A percentile compares a stretch with the other conserved stretches of the same genome.
These are phyloP conservation scores for Hemisphaericaspora xylofermentans DNA, from an alignment of 1,139 yeast genomes.

Conservation along the genomic window DNA sequence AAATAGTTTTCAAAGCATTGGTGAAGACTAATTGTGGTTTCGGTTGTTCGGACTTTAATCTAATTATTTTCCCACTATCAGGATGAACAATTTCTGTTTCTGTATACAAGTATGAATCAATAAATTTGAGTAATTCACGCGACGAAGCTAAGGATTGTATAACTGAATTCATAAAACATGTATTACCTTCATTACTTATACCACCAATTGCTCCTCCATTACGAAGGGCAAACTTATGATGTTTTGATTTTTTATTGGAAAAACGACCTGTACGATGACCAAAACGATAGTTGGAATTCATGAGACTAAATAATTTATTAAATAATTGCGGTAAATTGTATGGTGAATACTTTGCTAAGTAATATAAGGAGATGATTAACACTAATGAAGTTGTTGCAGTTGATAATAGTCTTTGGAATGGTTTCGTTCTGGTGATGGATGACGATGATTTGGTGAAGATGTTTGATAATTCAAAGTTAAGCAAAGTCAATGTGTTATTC, in stretches of 20 bases:
- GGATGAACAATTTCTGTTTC: conserved; percentile 23
- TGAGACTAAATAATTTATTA: conserved; percentile 13
- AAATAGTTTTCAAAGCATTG: conserved; percentile 46
- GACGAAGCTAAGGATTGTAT: conserved; percentile 82
- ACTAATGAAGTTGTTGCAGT: conserved; percentile 9
- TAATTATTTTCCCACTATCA: conserved; percentile 22
- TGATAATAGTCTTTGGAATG: conserved; percentile 6
- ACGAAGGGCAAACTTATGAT: conserved; percentile 39
- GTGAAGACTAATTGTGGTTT: conserved; percentile 48
- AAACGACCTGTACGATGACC: conserved; percentile 13
- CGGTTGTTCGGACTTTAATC: conserved; percentile 23
- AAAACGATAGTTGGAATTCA: conserved; percentile 17
- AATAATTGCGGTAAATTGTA: conserved; percentile 15
- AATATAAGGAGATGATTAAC: conserved; percentile 8
- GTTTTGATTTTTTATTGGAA: conserved; percentile 21
- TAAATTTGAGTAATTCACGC: conserved; percentile 54
- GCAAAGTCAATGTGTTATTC: neutral
- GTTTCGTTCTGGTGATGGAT: neutral
- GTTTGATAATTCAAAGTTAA: neutral
- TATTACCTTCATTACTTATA: conserved; percentile 82
- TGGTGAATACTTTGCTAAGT: conserved; percentile 5
- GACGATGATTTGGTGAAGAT: neutral
- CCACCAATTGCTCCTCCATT: conserved; percentile 83
- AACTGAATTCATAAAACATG: conserved; percentile 92
- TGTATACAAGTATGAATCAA: conserved; percentile 44